These are phyloP conservation scores for Phlebiopsis flavidoalba DNA, from an alignment of 768 basidiomycete species.

Conservation along the genomic window DNA sequence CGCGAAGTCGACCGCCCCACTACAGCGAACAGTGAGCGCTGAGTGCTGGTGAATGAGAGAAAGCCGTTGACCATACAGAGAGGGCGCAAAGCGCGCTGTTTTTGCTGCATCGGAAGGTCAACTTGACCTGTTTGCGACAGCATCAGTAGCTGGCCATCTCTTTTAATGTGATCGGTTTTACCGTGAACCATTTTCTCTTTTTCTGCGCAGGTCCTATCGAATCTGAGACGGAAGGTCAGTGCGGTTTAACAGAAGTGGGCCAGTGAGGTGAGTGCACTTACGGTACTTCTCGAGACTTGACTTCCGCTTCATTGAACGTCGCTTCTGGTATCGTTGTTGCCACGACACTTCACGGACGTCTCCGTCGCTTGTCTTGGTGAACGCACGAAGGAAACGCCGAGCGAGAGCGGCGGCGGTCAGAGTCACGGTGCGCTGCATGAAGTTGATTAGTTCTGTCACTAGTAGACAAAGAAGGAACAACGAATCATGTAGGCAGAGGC, in stretches of 20 bases:
- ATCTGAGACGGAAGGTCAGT: neutral
- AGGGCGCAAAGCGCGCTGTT: slow-evolving; percentile 2
- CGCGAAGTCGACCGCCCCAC: neutral
- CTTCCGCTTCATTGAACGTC: neutral
- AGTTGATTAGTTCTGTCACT: neutral
- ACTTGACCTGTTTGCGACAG: neutral
- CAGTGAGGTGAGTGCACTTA: neutral
- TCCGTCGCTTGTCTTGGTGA: neutral
- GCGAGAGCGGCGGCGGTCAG: neutral
- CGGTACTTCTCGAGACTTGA: neutral
- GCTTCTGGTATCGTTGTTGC: neutral
- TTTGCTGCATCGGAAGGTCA: neutral
- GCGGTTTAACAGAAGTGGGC: neutral
- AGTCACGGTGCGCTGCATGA: neutral
- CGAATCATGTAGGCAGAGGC: neutral
- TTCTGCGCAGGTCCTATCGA: neutral
- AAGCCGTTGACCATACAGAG: neutral
- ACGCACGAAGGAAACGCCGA: neutral
- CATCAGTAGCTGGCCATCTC: neutral
- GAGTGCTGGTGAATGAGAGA: neutral
- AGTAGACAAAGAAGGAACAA: neutral
- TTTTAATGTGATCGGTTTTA: neutral
- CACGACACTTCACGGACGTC: neutral
- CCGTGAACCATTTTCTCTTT: neutral
- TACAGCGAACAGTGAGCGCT: neutral